phyloP scores from a whole-genome alignment of 2,329 filamentous ascomycete genomes.

The Apiospora kogelbergensis region DNA sequence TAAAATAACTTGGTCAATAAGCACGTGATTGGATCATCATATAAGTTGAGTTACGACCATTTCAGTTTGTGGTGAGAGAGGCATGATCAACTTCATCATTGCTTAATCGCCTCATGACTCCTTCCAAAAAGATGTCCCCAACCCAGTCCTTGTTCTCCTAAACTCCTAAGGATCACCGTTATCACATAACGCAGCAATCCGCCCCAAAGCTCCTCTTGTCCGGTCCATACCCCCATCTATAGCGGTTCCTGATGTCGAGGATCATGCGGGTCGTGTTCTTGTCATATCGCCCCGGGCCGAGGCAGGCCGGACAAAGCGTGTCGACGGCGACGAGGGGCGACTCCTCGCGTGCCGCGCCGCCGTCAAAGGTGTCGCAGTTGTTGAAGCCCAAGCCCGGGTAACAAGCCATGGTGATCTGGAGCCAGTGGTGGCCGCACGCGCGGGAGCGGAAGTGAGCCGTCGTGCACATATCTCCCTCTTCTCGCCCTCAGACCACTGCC shows the following conservation, averaged over 20 bases:
- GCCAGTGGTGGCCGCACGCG: conserved; percentile 53
- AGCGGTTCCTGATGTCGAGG: conserved; percentile 39
- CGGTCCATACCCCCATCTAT: conserved; percentile 50
- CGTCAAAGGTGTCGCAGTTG: conserved; percentile 44
- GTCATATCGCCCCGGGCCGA: conserved; percentile 44
- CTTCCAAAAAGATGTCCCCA: neutral
- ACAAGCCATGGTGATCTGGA: conserved; percentile 47
- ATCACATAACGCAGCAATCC: conserved; percentile 39
- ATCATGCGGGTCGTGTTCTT: conserved; percentile 48
- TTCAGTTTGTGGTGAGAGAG: neutral
- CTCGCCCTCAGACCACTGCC: neutral
- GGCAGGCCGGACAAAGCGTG: conserved; percentile 32
- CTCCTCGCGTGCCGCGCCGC: conserved; percentile 36
- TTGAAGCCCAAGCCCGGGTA: conserved; percentile 49
- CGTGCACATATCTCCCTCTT: conserved; percentile 41
- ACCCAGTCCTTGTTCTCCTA: neutral
- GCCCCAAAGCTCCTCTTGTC: conserved; percentile 36
- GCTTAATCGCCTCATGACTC: neutral
- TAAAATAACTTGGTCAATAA: neutral
- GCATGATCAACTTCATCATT: neutral
- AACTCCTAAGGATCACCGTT: too few relatives aligned
- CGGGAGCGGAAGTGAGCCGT: conserved; percentile 49
- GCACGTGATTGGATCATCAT: neutral
- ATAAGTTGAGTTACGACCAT: neutral
- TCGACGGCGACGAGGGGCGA: conserved; percentile 33